These are phyloP conservation scores for Cryphonectria parasitica DNA, from an alignment of 2,329 filamentous ascomycete species.

Conservation along the genomic window DNA sequence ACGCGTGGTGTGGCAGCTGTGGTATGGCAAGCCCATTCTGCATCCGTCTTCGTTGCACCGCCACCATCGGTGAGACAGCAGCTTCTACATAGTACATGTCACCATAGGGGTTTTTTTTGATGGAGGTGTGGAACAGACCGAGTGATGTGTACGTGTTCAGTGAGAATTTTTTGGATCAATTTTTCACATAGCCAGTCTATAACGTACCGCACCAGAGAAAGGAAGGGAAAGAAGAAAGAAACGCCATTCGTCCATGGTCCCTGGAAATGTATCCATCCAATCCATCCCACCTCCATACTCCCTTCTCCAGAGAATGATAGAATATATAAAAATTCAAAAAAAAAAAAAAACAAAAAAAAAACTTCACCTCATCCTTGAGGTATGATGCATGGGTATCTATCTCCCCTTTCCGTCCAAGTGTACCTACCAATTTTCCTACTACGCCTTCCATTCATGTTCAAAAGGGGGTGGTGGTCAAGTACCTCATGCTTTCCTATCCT, in stretches of 20 bases:
- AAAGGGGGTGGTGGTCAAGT: slow-evolving; percentile 2
- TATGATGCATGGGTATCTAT: slow-evolving; percentile 20
- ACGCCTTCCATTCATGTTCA: slow-evolving; percentile 21
- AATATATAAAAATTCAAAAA: not conserved
- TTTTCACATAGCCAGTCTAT: not conserved
- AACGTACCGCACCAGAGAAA: not conserved
- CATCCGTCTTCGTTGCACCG: not conserved
- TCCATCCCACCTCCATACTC: slow-evolving; percentile 4
- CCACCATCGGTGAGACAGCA: not conserved
- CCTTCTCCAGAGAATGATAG: not conserved
- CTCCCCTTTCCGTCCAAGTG: slow-evolving; percentile 16
- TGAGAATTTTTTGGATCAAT: not conserved
- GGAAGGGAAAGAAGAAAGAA: not conserved
- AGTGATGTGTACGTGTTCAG: not conserved
- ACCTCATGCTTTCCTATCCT: slow-evolving; percentile 11
- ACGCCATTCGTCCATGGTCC: not conserved
- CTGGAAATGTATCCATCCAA: not conserved
- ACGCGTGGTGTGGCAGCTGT: not conserved
- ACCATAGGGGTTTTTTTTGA: not conserved
- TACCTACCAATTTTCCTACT: slow-evolving; percentile 18
- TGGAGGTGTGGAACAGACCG: slow-evolving; percentile 1
- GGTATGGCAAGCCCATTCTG: not conserved
- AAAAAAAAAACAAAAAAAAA: not conserved
- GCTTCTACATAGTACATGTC: not conserved
- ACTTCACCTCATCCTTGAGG: slow-evolving; percentile 19